Conservation (phyloP, 306 rosid genomes). For the Oxytropis ochrocephala region DNA sequence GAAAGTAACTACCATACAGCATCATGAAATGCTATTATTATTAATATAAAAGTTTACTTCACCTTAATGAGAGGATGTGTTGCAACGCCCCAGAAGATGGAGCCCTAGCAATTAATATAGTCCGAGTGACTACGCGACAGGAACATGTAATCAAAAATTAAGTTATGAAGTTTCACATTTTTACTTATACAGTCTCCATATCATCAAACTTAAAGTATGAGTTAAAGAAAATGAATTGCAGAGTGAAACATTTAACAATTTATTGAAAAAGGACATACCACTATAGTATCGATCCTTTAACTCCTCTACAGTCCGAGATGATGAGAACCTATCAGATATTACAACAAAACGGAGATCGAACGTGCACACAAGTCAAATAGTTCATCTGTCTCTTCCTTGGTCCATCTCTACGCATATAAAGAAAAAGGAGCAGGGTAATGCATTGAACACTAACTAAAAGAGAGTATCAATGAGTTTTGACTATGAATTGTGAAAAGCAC, state of each 20-base stretch:
- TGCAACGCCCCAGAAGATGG: slow-evolving; percentile 53
- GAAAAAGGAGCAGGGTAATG: slow-evolving; percentile 5
- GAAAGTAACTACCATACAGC: slow-evolving; percentile 11
- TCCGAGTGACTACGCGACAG: slow-evolving; percentile 52
- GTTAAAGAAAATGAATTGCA: slow-evolving; percentile 1
- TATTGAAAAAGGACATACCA: slow-evolving; percentile 44
- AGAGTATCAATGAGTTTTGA: not conserved
- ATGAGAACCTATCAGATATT: slow-evolving; percentile 84
- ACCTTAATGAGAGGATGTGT: slow-evolving; percentile 78
- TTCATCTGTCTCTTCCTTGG: slow-evolving; percentile 91
- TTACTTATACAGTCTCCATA: slow-evolving; percentile 6
- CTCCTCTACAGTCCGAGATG: slow-evolving; percentile 79
- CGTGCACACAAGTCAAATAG: slow-evolving; percentile 76
- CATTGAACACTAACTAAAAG: not conserved
- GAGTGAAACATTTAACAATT: not conserved
- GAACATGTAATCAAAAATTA: slow-evolving; percentile 4
- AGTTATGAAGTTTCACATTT: not conserved
- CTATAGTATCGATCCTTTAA: slow-evolving; percentile 85
- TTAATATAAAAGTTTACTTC: not conserved
- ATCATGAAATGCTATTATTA: not conserved
- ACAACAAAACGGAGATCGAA: slow-evolving; percentile 88
- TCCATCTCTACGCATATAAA: slow-evolving; percentile 57
- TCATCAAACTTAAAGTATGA: not conserved
- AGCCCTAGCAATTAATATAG: slow-evolving; percentile 64
- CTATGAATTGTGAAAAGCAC: not conserved